Base-by-base conservation (phyloP, 2,329 filamentous ascomycete species). In the Metarhizium album region DNA sequence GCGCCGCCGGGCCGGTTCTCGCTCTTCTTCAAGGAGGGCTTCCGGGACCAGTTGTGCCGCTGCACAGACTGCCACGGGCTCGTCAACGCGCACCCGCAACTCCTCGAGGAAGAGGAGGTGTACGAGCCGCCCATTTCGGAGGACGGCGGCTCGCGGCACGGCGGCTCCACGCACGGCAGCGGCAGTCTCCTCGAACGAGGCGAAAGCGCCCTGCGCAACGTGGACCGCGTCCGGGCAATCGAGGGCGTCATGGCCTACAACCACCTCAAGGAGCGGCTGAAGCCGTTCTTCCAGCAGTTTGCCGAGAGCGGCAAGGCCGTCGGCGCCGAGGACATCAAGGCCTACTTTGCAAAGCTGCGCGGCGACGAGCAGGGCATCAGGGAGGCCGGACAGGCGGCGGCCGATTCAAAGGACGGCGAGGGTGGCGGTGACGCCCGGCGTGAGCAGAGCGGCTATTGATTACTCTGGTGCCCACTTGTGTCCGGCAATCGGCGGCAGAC, bases 241-340 rank as follows among this genome's bases (percentile, higher is more conserved):
- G 87, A 98, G 66, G 93, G 93, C 16, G 91, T 95, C 45, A 96
- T 97, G 90, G 91, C 90, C 0, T 98, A 97, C 69, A 96, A 97
- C 61, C 86, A 95, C 61, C 78, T 98, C 53, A 93, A 94, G 63
- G 90, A 97, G 62, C 90, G 91, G 64, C 82, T 98, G n/a, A 95
- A 91, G 73, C 84, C 84, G 0, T 97, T 98, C 65, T 81, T 98
- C 61, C 83, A 90, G 68, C 86, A 94, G 42, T 98, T 95, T 65
- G 93, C 93, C 0, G 89, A 96, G 64, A 94, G 85, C 55, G 91
- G 91, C 1, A 74, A 87, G 66, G 83, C 87, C 0, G 90, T 98
- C 22, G 84, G 89, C 1, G 91, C 91, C 1, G 93, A 98, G 63
- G 90, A 97, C 68, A 93, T 98, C 68, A 98, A 96, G 68, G 81